Conservation (phyloP, 2,329 filamentous ascomycete species). For the Trichophaea hybrida region DNA sequence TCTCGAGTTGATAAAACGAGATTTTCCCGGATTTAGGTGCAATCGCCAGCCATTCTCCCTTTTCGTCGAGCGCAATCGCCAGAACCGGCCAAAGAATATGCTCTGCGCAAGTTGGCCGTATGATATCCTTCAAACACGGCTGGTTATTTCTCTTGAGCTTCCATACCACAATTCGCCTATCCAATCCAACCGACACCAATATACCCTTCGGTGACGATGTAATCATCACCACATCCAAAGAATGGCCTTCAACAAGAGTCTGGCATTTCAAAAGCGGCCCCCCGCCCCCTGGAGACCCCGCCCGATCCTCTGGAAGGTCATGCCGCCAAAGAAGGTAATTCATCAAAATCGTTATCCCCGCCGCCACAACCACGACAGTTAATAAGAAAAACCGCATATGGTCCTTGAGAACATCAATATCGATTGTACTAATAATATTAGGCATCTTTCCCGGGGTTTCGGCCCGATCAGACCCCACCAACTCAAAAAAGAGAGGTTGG, state of each 20-base stretch:
- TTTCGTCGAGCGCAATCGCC: constrained; percentile 49
- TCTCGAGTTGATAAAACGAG: constrained; percentile 48
- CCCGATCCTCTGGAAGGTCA: constrained; percentile 35
- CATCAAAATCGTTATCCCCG: constrained; percentile 54
- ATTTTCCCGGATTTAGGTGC: constrained; percentile 45
- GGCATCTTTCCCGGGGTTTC: constrained; percentile 39
- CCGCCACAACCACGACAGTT: constrained; percentile 47
- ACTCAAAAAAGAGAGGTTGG: constrained; percentile 58
- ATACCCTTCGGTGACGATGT: constrained; percentile 48
- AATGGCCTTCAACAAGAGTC: constrained; percentile 48
- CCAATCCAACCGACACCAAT: constrained; percentile 55
- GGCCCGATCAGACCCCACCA: constrained; percentile 52
- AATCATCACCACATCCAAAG: constrained; percentile 54
- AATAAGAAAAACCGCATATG: constrained; percentile 49
- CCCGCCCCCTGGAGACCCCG: constrained; percentile 36
- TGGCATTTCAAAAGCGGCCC: constrained; percentile 44
- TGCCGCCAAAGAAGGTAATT: constrained; percentile 56
- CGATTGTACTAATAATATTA: constrained; percentile 43
- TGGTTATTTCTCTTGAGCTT: constrained; percentile 29
- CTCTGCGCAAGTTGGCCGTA: constrained; percentile 18
- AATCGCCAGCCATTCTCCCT: constrained; percentile 51
- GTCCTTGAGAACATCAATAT: constrained; percentile 40
- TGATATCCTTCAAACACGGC: constrained; percentile 17
- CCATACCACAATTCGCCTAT: constrained; percentile 55
- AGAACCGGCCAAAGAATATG: constrained; percentile 35